Base-by-base conservation (phyloP, 2,329 filamentous ascomycete species). In the Diaporthe sp. region DNA sequence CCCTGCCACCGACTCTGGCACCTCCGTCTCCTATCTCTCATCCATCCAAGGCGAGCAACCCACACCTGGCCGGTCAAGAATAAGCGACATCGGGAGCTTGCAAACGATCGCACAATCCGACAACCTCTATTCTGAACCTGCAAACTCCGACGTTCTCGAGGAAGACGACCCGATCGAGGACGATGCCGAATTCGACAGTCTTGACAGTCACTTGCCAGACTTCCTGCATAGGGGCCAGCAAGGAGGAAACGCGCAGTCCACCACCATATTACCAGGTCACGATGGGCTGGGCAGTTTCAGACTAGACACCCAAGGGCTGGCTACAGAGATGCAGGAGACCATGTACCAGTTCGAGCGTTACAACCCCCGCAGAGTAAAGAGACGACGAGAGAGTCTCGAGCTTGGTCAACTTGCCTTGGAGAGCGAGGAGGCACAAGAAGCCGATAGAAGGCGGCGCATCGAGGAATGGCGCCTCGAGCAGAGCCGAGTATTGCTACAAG, bases 401-500 rank as follows among this genome's bases (percentile, higher is more conserved):
- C 79, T 89, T 15, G 86, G 85, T 0, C 85, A 87, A 69, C 79
- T 87, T 25, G 87, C 90, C 76, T 77, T 88, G 58, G 88, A 91
- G 73, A 86, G 88, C 50, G 88, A 90, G 55, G 84, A 86, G 47
- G 84, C 87, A 38, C 89, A 92, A 54, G 93, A 95, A 77, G 86
- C 90, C 54, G 95, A 98, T 78, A 92, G 93, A 81, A 93, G 92
- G 81, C 91, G 92, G 78, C 90, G 96, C 75, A 97, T 99, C 81
- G 96, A 98, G 83, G 90, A 91, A 69, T 99, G 97, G 97, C 91
- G 96, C 73, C 85, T 97, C 80, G 96, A 98, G 80, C 96, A 99
- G 82, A 98, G 95, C 82, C 91, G 91, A 74, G 91, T 95, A 15
- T 86, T 99, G 38, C 83, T 98, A 45, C 94, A 97, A 73, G 95